phyloP scores from a whole-genome alignment of 768 basidiomycete genomes.

The Boletus rubescentipes region DNA sequence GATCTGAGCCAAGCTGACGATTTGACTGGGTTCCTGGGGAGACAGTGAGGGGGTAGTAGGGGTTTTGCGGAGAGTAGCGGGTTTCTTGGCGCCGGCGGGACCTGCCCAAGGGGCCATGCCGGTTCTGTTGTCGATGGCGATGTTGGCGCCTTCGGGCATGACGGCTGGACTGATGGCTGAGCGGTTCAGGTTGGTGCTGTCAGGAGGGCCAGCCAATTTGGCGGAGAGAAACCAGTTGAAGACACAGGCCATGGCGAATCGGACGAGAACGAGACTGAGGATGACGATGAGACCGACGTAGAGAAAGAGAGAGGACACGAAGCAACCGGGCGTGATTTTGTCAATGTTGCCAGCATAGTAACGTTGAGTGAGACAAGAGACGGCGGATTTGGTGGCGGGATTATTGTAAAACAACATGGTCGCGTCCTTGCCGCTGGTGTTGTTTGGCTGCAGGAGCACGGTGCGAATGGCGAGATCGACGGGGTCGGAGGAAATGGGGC shows the following conservation, averaged over 20 bases:
- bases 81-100: slow-evolving; percentile 49
- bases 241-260: slow-evolving; percentile 93
- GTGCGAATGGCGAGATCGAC: slow-evolving; percentile 85
- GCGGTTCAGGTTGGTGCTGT: slow-evolving; percentile 67
- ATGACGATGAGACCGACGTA: slow-evolving; percentile 91
- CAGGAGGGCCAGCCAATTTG: slow-evolving; percentile 75
- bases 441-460: slow-evolving; percentile 50
- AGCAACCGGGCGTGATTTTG: slow-evolving; percentile 95
- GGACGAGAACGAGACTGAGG: slow-evolving; percentile 83
- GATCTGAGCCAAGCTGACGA: slow-evolving; percentile 84
- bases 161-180: slow-evolving; percentile 93
- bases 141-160: slow-evolving; percentile 93
- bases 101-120: slow-evolving; percentile 96
- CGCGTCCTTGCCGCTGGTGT: slow-evolving; percentile 77
- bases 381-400: slow-evolving; percentile 57
- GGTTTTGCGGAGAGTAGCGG: slow-evolving; percentile 39
- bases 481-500: slow-evolving; percentile 63
- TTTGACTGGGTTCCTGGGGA: slow-evolving; percentile 45
- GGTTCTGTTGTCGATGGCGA: slow-evolving; percentile 85
- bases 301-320: slow-evolving; percentile 84
- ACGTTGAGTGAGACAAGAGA: slow-evolving; percentile 80
- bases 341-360: slow-evolving; percentile 96
- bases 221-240: slow-evolving; percentile 97
- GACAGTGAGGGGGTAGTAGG: slow-evolving; percentile 45
- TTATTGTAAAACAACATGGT: slow-evolving; percentile 84